Conservation (phyloP, 306 rosid species). For the Inga oerstediana region DNA sequence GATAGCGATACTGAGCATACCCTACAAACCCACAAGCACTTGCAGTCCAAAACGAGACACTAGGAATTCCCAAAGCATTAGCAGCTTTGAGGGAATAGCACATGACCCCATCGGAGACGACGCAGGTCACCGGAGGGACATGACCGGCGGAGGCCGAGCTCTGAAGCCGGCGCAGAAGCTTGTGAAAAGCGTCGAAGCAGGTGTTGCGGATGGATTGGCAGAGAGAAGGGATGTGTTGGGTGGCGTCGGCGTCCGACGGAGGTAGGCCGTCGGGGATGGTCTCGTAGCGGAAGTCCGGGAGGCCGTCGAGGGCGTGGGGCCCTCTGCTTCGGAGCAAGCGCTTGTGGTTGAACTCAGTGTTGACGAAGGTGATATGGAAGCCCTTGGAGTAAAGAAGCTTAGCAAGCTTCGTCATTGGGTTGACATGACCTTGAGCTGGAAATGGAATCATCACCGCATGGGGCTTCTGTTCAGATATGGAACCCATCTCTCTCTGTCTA, state of each 20-base stretch:
- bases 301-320: conserved; percentile 12
- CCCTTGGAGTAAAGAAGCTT: conserved; percentile 30
- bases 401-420: conserved; percentile 15
- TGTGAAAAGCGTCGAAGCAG: not conserved
- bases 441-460: conserved; percentile 23
- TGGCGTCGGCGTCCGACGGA: conserved; percentile 25
- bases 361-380: conserved; percentile 26
- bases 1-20: conserved; percentile 3
- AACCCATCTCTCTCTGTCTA: conserved; percentile 7
- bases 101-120: conserved; percentile 28
- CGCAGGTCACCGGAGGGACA: conserved; percentile 5
- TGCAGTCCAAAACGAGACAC: conserved; percentile 26
- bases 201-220: not conserved
- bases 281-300: conserved; percentile 9
- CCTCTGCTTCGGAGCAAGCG: conserved; percentile 12
- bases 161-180: conserved; percentile 3
- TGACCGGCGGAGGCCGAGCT: not conserved
- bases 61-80: not conserved
- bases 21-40: conserved; percentile 31
- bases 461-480: not conserved
- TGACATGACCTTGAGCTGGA: conserved; percentile 29
- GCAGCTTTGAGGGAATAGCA: conserved; percentile 28
- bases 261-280: conserved; percentile 26
- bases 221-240: conserved; percentile 10
- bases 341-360: conserved; percentile 13